phyloP scores from a whole-genome alignment of 176 grass and related monocot genomes.

The Dactylis glomerata region DNA sequence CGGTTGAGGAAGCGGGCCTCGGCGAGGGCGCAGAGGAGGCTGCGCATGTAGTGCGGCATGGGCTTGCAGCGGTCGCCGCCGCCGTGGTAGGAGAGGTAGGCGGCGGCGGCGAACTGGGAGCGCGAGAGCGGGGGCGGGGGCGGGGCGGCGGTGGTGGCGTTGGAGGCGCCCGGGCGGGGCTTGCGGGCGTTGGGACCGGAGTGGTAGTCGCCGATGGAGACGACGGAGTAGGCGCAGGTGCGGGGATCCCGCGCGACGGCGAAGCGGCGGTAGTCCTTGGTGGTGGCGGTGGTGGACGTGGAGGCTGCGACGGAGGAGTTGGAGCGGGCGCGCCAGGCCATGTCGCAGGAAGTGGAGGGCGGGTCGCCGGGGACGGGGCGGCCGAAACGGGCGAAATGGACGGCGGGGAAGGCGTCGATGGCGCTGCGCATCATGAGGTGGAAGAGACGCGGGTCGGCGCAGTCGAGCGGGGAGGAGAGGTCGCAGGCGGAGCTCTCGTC shows the following conservation, averaged over 20 bases:
- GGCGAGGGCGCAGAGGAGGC: conserved; percentile 69
- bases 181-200: conserved; percentile 70
- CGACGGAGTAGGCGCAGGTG: conserved; percentile 53
- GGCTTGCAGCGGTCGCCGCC: conserved; percentile 74
- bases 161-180: conserved; percentile 15
- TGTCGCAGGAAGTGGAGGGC: conserved; percentile 54
- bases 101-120: conserved; percentile 30
- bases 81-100: conserved; percentile 39
- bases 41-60: conserved; percentile 73
- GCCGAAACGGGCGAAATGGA: conserved; percentile 79
- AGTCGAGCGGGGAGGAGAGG: neutral
- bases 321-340: conserved; percentile 69
- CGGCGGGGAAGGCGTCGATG: conserved; percentile 5
- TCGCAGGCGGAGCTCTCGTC: neutral
- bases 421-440: conserved; percentile 3
- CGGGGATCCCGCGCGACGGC: conserved; percentile 34
- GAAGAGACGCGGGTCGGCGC: neutral
- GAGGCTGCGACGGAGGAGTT: conserved; percentile 7
- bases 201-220: conserved; percentile 68
- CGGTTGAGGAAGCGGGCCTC: conserved; percentile 65
- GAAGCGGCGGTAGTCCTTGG: conserved; percentile 84
- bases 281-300: conserved; percentile 23
- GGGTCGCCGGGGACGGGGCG: conserved; percentile 41
- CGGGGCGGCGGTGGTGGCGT: conserved; percentile 37
- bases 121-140: conserved; percentile 38